Evolutionary conservation across 768 basidiomycete species (phyloP).

Genomic region (Russula griseocarnosa): DNA sequence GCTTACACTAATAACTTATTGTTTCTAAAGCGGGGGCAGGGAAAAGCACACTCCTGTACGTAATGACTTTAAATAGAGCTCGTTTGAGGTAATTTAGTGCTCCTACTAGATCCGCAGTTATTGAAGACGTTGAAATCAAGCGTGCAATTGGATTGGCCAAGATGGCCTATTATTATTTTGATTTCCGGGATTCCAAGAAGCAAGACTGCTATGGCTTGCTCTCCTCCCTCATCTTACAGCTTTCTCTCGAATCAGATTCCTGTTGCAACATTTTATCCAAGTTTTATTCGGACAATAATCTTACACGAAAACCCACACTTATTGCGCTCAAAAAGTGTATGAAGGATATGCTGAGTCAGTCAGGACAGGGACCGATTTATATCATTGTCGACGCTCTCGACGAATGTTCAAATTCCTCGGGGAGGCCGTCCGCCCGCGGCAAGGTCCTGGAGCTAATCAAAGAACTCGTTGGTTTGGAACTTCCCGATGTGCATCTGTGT

Average conservation of each 20-base stretch:
- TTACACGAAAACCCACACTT: background rate
- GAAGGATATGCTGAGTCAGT: background rate
- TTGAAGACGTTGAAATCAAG: constrained; percentile 1
- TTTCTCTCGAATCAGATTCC: background rate
- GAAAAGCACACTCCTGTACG: constrained; percentile 15
- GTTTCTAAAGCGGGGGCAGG: background rate
- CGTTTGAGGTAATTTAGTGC: background rate
- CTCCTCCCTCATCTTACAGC: constrained; percentile 5
- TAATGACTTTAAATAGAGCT: background rate
- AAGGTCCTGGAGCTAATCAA: background rate
- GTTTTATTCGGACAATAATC: background rate
- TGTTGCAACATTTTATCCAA: background rate
- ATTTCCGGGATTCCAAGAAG: background rate
- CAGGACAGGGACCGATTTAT: background rate
- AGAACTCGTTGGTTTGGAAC: background rate
- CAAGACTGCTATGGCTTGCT: constrained; percentile 1
- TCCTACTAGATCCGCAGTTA: background rate
- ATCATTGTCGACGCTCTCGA: constrained; percentile 7
- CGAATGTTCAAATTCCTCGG: background rate
- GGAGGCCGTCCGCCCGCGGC: background rate
- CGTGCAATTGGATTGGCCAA: background rate
- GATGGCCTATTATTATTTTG: constrained; percentile 3
- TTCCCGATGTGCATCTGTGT: background rate
- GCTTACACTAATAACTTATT: background rate
- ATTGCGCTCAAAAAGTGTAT: background rate